Evolutionary conservation across 352 stramenopile genomes (phyloP), one percentile per base, ranked within the genome.

Genomic region (Elongisporangium anandrum): DNA sequence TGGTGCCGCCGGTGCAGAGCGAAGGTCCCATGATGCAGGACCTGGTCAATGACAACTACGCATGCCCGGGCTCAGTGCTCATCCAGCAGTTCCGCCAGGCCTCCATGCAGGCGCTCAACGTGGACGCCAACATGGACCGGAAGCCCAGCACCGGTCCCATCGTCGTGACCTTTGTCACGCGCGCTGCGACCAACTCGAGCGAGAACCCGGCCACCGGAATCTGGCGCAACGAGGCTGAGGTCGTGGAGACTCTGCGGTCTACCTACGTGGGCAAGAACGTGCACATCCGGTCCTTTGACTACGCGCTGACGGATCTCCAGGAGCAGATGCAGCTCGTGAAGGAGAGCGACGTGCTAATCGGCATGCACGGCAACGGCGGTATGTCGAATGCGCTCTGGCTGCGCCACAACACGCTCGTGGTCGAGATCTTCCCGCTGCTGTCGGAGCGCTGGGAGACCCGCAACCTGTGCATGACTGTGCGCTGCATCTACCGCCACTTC

Each of bases 351-450:
- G 72, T 94, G 29, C 77, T 94, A n/a, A 83, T 94, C 50, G 74
- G 81, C 10, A 94, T 92, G 85, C 85, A 94, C 56, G 85, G 85
- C 4, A 34, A 34, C 49, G 85, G 81, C 20, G 85, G 85, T n/a
- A 75, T 94, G 54, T 78, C 89, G 3, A 94, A 94, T 50, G 73
- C 91, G 2, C 19, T 88, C 0, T 94, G 82, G 77, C 58, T 78
- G 15, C 70, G 72, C 9, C 79, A 78, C 0, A 56, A 63, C 57
- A 87, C 77, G 19, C 66, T 69, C 5, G 64, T 94, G 10, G 24
- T 94, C 20, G 85, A 94, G 62, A 92, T 94, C 57, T 94, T 94
- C 52, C 85, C 81, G 0, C 72, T 72, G 34, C 7, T 65, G 7
- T 66, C 70, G 9, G 64, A 62, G 12, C 77, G 80, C 7, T 94